Evolutionary conservation across 2,329 filamentous ascomycete genomes (phyloP), one percentile per base, ranked within the genome.

Genomic region (Leptographium flavum): DNA sequence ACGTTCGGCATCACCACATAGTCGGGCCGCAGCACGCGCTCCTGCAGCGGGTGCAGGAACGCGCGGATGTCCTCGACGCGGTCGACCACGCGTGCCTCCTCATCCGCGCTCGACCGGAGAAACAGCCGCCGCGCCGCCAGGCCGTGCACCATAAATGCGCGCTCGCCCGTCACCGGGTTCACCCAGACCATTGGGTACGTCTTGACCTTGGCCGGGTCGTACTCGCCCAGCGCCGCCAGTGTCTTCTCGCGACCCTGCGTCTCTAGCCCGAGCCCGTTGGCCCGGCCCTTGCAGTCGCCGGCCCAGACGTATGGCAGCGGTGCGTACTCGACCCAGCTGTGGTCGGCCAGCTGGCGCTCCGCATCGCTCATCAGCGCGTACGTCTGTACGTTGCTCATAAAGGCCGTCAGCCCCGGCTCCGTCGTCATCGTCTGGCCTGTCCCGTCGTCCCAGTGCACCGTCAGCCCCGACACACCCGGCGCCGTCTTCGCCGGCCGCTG

Each of bases 141-240:
- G 11, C 61, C 60, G 46, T 68, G 65, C 23, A 68, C 64, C 54
- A 63, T 61, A 51, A 69, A 63, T 6, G 65, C 63, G 41, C 61
- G 63, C 46, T 66, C 61, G 7, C 61, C 60, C 0, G 63, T 61
- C 9, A 57, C 55, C 0, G 67, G 65, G 45, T 68, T 69, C 10
- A 65, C 56, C 66, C 66, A 68, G 1, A 68, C 65, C 59, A 68
- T 64, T 2, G 67, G 66, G 51, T 69, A 68, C 45, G 53, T 55
- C 52, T 68, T 66, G 37, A 66, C 32, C 41, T 50, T 47, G 28
- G 13, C 23, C 3, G 22, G 32, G 31, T 65, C 59, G 46, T 59
- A 64, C 14, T 56, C 56, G 1, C 56, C 57, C 13, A 67, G 55
- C 17, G 65, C 59, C 37, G 63, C 61, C 5, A 65, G 50, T 2